Percentiles rank a stretch among this genome's conserved stretches.
Conservation (phyloP, 2,329 filamentous ascomycete genomes). For the Myriosclerotinia scirpicola region DNA sequence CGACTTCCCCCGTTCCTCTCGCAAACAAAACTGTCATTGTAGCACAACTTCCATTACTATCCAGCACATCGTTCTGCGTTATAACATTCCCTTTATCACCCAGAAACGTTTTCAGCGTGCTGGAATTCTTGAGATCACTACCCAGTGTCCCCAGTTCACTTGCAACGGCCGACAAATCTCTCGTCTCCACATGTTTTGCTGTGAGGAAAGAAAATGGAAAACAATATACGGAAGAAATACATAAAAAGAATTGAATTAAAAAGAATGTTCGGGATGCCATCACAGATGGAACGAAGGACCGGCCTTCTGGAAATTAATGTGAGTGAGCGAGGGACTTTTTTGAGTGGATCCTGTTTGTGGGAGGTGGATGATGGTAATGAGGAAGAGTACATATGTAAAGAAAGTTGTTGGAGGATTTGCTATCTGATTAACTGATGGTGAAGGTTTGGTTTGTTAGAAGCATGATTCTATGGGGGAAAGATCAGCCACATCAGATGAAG, state of each 20-base stretch:
- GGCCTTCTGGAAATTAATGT: neutral
- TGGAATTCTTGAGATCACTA: slow-evolving; percentile 12
- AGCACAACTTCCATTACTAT: slow-evolving; percentile 32
- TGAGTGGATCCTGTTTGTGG: neutral
- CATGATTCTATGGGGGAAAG: neutral
- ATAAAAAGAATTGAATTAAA: neutral
- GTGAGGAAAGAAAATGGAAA: neutral
- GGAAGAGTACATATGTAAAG: neutral
- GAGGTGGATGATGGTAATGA: neutral
- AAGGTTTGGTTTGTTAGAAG: slow-evolving; percentile 5
- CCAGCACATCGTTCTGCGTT: slow-evolving; percentile 16
- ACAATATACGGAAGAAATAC: neutral
- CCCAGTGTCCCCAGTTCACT: slow-evolving; percentile 14
- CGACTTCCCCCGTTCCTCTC: slow-evolving; percentile 33
- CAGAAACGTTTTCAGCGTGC: slow-evolving; percentile 3
- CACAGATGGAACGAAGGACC: neutral
- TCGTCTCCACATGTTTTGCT: neutral
- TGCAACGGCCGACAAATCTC: slow-evolving; percentile 13
- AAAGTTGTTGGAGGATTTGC: too few relatives aligned
- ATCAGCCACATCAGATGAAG: neutral
- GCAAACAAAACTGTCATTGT: slow-evolving; percentile 37
- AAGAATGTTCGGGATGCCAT: neutral
- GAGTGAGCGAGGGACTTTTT: neutral
- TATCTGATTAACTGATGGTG: neutral
- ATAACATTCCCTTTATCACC: slow-evolving; percentile 17